Evolutionary conservation across 805 yeast genomes (phyloP), one percentile per base, ranked within the genome.

Genomic region (Pichia paraexigua): DNA sequence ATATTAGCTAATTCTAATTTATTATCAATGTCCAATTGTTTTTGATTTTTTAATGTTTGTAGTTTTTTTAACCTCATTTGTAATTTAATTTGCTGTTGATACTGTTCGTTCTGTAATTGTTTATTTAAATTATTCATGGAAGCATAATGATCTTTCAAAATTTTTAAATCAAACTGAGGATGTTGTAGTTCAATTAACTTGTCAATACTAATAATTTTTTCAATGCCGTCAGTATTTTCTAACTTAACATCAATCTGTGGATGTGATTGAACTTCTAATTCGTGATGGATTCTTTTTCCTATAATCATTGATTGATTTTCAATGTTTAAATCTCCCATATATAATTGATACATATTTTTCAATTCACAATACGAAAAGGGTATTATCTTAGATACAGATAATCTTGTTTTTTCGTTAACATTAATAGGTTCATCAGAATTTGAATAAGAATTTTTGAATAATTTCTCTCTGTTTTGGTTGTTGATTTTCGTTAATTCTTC

Each of bases 311-410:
- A 72, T 3, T 54, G 57, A 5, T 75, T 75, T 22, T 64, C 64
- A 32, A 58, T 62, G 2, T 58, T 58, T 2, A 46, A 27, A 13
- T 46, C 51, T 7, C 74, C 67, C 21, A 73, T 67, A 57, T 77
- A 85, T 0, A 80, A 60, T 24, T 73, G 71, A 60, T 79, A 85
- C 53, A 75, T 72, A 20, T 69, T 72, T 41, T 80, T 67, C 45
- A 85, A 65, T 63, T 86, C 92, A 69, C 94, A 86, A 87, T 89
- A 85, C 17, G 73, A 65, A 32, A 76, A 71, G 0, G 84, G 77
- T 12, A 83, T 64, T 10, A 86, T 62, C 50, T 73, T 76, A 0
- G 91, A 83, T 5, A 85, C 89, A 1, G 82, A 76, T 17, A 82
- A 61, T 41, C 85, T 60, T 7, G 70, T 40, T 6, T 46, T 30